These are phyloP conservation scores for Emmonsiellopsis sp. DNA, from an alignment of 2,329 filamentous ascomycete genomes.

Conservation along the genomic window DNA sequence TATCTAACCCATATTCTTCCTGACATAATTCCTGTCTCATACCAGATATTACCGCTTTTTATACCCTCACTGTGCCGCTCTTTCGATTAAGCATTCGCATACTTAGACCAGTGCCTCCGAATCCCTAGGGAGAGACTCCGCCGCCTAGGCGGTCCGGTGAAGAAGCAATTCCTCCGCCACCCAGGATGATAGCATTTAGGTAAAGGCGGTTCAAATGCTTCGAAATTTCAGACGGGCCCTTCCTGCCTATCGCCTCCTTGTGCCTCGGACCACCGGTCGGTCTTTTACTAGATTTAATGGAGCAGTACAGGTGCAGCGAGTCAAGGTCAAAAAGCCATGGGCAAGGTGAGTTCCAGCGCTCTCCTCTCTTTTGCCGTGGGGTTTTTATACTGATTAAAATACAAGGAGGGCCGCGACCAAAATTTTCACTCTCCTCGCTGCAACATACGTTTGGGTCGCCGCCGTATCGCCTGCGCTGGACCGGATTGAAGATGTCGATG, in stretches of 20 bases:
- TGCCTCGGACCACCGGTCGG: conserved; percentile 2
- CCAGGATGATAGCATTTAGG: neutral
- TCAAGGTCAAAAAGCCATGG: conserved; percentile 6
- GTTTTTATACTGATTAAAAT: neutral
- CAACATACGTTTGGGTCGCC: neutral
- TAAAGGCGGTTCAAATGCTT: conserved; percentile 2
- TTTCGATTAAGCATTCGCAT: no score
- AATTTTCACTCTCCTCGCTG: neutral
- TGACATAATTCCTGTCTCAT: no score
- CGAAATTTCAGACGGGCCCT: conserved; percentile 2
- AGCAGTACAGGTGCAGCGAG: conserved; percentile 6
- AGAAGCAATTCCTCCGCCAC: neutral
- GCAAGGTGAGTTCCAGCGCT: neutral
- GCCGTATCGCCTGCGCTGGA: neutral
- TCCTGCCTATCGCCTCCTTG: neutral
- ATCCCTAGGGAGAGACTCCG: no score
- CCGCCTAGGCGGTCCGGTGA: no score
- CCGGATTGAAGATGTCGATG: neutral
- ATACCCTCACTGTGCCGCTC: no score
- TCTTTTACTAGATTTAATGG: conserved; percentile 1
- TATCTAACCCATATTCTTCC: no score
- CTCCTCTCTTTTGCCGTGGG: neutral
- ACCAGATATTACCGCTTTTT: no score
- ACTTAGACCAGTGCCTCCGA: no score
- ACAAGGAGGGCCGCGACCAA: neutral